phyloP scores from a whole-genome alignment of 1,284 basidiomycete genomes.

The Omphalotus olearius region DNA sequence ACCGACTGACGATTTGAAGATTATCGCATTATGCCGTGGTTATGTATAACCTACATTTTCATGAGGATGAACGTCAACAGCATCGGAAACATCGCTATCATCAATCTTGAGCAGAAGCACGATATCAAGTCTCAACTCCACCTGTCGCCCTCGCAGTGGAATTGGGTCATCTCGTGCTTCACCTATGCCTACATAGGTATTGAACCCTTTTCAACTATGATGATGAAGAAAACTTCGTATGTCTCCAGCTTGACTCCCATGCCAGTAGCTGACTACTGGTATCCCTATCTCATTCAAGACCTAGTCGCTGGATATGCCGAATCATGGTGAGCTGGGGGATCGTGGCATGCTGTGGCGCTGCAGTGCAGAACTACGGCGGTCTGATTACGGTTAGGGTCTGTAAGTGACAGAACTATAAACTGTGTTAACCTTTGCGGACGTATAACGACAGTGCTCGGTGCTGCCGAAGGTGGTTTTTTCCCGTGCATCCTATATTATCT shows the following conservation, averaged over 20 bases:
- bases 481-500: slow-evolving; percentile 18
- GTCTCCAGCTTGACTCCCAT: slow-evolving; percentile 4
- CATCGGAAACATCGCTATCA: slow-evolving; percentile 18
- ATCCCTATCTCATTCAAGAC: neutral
- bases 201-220: slow-evolving; percentile 18
- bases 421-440: too few species aligned
- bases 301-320: slow-evolving; percentile 6
- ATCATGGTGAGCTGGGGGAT: slow-evolving; percentile 19
- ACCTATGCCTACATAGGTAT: slow-evolving; percentile 16
- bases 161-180: slow-evolving; percentile 18
- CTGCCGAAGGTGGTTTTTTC: slow-evolving; percentile 17
- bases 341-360: slow-evolving; percentile 16
- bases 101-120: slow-evolving; percentile 17
- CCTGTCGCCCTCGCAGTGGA: slow-evolving; percentile 17
- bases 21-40: slow-evolving; percentile 11
- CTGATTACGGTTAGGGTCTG: slow-evolving; percentile 15
- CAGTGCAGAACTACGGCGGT: slow-evolving; percentile 14
- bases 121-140: slow-evolving; percentile 17
- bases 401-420: neutral
- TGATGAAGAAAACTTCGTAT: slow-evolving; percentile 17
- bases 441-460: slow-evolving; percentile 11
- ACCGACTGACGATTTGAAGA: neutral
- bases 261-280: neutral
- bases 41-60: slow-evolving; percentile 15
- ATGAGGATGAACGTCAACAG: slow-evolving; percentile 18